These are phyloP conservation scores for Kwoniella mangroviensis DNA, from an alignment of 768 basidiomycete species.

Conservation along the genomic window DNA sequence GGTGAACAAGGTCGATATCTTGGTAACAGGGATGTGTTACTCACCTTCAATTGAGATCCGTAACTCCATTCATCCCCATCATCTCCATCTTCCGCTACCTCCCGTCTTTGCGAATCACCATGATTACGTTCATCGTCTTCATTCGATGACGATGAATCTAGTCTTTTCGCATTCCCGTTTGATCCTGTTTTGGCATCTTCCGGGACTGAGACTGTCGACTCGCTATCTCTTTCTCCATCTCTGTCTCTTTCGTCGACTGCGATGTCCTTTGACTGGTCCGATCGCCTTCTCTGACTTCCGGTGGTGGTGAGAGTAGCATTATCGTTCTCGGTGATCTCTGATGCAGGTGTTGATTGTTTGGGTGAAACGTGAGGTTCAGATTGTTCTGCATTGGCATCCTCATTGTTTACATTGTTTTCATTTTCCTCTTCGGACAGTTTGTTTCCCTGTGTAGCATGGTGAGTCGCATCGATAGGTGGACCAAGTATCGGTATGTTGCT, in stretches of 20 bases:
- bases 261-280: not conserved
- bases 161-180: not conserved
- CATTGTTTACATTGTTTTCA: not conserved
- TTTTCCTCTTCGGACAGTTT: not conserved
- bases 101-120: not conserved
- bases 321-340: not conserved
- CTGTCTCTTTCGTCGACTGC: too few relatives aligned
- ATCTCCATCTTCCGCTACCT: not conserved
- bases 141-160: not conserved
- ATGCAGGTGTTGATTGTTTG: not conserved
- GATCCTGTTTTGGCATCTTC: not conserved
- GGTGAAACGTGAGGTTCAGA: too few relatives aligned
- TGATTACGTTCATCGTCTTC: not conserved
- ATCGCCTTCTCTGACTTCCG: not conserved
- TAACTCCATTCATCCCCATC: conserved; percentile 16
- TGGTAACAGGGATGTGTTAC: not conserved
- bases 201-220: not conserved
- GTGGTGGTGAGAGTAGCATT: not conserved
- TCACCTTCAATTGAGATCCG: conserved; percentile 20
- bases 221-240: not conserved
- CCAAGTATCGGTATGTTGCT: not conserved
- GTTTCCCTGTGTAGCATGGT: not conserved
- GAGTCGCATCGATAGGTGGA: not conserved
- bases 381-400: not conserved
- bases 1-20: not conserved